Conservation (phyloP, 768 basidiomycete genomes). For the Leccinum rimulosum region DNA sequence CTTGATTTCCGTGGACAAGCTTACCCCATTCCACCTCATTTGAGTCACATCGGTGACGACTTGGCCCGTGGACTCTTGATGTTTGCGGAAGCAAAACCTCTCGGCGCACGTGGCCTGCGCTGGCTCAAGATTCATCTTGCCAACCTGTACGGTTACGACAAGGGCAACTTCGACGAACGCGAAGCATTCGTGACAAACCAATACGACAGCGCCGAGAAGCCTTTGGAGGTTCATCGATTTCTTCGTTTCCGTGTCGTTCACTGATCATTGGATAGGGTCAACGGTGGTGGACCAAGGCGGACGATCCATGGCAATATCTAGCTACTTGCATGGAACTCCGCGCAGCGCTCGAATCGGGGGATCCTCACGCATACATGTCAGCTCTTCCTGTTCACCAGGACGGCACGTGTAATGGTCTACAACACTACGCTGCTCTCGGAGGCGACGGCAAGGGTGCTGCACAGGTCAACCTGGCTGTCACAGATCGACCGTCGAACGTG, state of each 20-base stretch:
- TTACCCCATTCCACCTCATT: slow-evolving; percentile 89
- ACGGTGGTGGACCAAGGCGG: slow-evolving; percentile 88
- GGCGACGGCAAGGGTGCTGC: slow-evolving; percentile 85
- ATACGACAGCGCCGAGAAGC: slow-evolving; percentile 77
- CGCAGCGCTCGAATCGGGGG: slow-evolving; percentile 69
- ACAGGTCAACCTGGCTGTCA: slow-evolving; percentile 87
- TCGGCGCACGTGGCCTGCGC: slow-evolving; percentile 78
- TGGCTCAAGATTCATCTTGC: slow-evolving; percentile 97
- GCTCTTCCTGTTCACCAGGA: slow-evolving; percentile 94
- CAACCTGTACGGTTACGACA: slow-evolving; percentile 92
- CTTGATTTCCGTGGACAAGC: slow-evolving; percentile 97
- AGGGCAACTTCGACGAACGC: slow-evolving; percentile 93
- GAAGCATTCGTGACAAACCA: slow-evolving; percentile 71
- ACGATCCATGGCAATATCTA: slow-evolving; percentile 98
- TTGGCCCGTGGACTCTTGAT: slow-evolving; percentile 81
- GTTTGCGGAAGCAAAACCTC: slow-evolving; percentile 76
- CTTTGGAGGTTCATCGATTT: slow-evolving; percentile 56
- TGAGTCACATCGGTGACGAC: slow-evolving; percentile 96
- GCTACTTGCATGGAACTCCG: slow-evolving; percentile 90
- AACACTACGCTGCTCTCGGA: slow-evolving; percentile 97
- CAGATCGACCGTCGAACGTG: slow-evolving; percentile 89
- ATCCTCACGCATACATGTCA: slow-evolving; percentile 56
- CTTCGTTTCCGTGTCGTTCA: neutral
- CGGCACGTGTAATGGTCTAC: slow-evolving; percentile 96
- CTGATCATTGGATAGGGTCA: slow-evolving; percentile 46